Base-by-base conservation (phyloP, 129 eudicot genomes). In the Oenanthe sinensis region DNA sequence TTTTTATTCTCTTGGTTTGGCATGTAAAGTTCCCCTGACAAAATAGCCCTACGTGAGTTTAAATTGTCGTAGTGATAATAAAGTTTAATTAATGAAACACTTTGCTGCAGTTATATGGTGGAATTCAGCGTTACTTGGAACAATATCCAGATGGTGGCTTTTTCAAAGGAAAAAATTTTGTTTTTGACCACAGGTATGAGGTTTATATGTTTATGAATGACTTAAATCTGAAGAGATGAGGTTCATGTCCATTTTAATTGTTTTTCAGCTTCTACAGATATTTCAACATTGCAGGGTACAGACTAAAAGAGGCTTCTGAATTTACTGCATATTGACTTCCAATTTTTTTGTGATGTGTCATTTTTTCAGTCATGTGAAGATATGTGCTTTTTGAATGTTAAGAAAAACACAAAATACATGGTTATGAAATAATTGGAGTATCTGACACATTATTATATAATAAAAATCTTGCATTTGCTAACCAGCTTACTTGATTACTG, bases 101-200 rank as follows among this genome's bases (percentile, higher is more conserved):
- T 65, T 79, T 74, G n/a, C 55, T 83, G 81, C 87, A 90, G 95
- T 86, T 95, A 76, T 95, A 83, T 85, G 99, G 99, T 45, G 99
- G 99, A 77, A 95, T 95, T 80, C 99, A 95, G 79, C 90, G 99
- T 12, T 95, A 91, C 69, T 79, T 95, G 76, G 99, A 95, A 81
- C 96, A 95, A 79, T 91, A 87, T 81, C 97, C 99, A 8, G 94
- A 88, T 74, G 99, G 99, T 79, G 97, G 99, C 37, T 92, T 88
- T 81, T 95, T 95, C 72, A 91, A 84, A 83, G 99, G 97, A 75
- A 95, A 90, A 85, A 95, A 95, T 80, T 91, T 95, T 86, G 97
- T 95, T 71, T 95, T 92, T 81, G 99, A 95, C 76, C 99, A 87
- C 81, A 83, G 99, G 97, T 90, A 90, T 58, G 10, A 83, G 99